Evolutionary conservation across 805 yeast genomes (phyloP).

Genomic region (Priceomyces medius): DNA sequence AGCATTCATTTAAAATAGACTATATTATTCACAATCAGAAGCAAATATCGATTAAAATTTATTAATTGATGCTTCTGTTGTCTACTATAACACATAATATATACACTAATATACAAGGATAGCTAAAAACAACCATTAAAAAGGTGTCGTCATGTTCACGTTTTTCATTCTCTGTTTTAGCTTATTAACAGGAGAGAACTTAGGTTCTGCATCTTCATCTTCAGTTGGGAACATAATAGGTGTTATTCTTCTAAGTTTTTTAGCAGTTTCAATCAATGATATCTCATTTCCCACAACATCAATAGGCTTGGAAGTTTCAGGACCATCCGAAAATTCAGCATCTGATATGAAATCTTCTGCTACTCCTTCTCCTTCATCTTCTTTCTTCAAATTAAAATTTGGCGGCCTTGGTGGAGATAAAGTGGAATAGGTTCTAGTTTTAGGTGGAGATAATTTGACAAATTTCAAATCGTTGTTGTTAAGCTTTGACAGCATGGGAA

Average conservation of each 20-base stretch:
- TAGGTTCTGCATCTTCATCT: constrained; percentile 22
- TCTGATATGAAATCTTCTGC: no score
- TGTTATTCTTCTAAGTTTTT: constrained; percentile 29
- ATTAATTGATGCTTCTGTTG: no score
- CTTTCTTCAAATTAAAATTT: constrained; percentile 11
- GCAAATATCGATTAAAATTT: no score
- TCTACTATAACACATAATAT: no score
- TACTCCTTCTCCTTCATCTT: constrained; percentile 1
- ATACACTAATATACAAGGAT: neutral
- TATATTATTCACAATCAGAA: no score
- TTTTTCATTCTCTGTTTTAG: constrained; percentile 23
- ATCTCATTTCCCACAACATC: constrained; percentile 14
- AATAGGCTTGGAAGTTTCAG: constrained; percentile 1
- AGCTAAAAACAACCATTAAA: neutral
- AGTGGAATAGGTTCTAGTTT: constrained; percentile 2
- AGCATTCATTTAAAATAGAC: no score
- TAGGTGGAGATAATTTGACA: constrained; percentile 12
- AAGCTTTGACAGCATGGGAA: neutral
- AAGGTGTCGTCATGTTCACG: neutral
- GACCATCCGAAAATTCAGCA: constrained; percentile 2
- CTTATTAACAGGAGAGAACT: constrained; percentile 30
- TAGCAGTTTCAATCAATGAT: constrained; percentile 32
- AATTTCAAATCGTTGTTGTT: constrained; percentile 4
- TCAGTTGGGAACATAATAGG: constrained; percentile 38
- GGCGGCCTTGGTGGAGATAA: constrained; percentile 24